Evolutionary conservation across 768 basidiomycete species (phyloP), one percentile per base, ranked within the genome.

Genomic region (Neoboletus subvelutipes): DNA sequence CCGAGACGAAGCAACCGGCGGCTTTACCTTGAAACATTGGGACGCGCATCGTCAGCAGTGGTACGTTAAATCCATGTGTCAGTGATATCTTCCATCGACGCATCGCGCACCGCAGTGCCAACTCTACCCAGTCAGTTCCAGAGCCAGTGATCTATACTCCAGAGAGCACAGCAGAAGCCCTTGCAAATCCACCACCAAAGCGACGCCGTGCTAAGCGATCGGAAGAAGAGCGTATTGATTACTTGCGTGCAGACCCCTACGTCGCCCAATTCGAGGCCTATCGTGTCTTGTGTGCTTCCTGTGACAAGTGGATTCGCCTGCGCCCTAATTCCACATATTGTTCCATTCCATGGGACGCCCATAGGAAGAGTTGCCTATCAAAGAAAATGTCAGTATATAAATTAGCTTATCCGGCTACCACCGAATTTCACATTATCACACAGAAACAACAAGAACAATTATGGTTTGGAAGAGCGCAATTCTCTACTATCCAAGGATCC

Each of bases 281-380:
- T 67, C 80, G 88, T 11, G 88, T 91, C 34, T 78, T 90, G 11
- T 91, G 90, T 70, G 86, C 84, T 45, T 83, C 81, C 5, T 92
- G 90, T 73, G 85, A 90, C 70, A 91, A 90, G 68, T 92, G 90
- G 90, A 90, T 92, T 60, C 80, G 90, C 17, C 77, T 92, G n/a
- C 80, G 90, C 9, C 88, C 89, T 43, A 92, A 92, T 69, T 91
- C 89, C 52, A 91, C 89, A 0, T 92, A 90, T 64, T 92, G 90
- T 65, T 87, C 85, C n/a, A 91, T 92, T 52, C 90, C 90, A 0
- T 92, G 90, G 90, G 88, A 91, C 67, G 89, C 90, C 4, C 90
- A 92, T 66, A 77, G 90, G 41, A 91, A 90, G 75, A 88, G 87
- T 67, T 91, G 89, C 72, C 73, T 92, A 45, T 84, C 87, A 1